These are phyloP conservation scores for Cotoneaster glaucophyllus DNA, from an alignment of 306 rosid species.

Conservation along the genomic window DNA sequence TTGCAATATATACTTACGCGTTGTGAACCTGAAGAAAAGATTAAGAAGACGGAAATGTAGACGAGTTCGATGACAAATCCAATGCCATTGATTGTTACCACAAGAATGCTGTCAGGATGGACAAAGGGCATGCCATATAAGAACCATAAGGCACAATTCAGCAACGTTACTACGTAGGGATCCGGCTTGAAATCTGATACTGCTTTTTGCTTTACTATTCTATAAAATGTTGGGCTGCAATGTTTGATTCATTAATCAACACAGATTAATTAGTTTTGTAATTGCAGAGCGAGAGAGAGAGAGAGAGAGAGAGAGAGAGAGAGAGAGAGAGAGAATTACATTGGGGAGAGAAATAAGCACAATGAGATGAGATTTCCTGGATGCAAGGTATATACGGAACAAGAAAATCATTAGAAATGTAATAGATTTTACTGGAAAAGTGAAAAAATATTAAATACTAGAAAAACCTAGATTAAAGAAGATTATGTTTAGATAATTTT, in stretches of 20 bases:
- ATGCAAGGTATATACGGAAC: not conserved
- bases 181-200: slow-evolving; percentile 75
- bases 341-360: slow-evolving; percentile 61
- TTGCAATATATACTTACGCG: slow-evolving; percentile 29
- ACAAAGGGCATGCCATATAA: slow-evolving; percentile 67
- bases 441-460: not conserved
- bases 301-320: not conserved
- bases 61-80: slow-evolving; percentile 45
- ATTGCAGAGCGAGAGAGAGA: not conserved
- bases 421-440: not conserved
- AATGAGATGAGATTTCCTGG: slow-evolving; percentile 81
- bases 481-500: not conserved
- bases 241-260: not conserved
- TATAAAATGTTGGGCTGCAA: slow-evolving; percentile 68
- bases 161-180: slow-evolving; percentile 63
- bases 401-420: not conserved
- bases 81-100: slow-evolving; percentile 51
- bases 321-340: slow-evolving; percentile 31
- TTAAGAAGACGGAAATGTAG: slow-evolving; percentile 34
- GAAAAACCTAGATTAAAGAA: not conserved
- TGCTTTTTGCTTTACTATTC: slow-evolving; percentile 45
- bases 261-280: not conserved
- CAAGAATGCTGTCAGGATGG: slow-evolving; percentile 46
- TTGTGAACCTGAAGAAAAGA: slow-evolving; percentile 33
- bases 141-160: slow-evolving; percentile 65